A percentile compares a stretch with the other conserved stretches of the same genome.
Conservation (phyloP, 768 basidiomycete genomes). For the Amanita jacksonii region DNA sequence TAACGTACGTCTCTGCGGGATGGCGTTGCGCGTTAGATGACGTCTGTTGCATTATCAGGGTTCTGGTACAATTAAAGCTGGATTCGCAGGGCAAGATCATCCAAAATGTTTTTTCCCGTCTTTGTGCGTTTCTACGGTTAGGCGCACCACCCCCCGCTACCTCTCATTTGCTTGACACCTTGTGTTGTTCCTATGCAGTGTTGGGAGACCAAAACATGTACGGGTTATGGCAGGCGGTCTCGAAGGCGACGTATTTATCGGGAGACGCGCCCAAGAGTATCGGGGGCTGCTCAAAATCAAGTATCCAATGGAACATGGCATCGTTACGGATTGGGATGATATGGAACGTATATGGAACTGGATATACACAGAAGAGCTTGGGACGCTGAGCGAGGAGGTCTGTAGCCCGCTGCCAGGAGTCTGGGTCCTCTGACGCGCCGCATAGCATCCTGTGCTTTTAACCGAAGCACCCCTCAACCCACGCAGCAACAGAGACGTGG, state of each 20-base stretch:
- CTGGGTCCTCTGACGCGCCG: constrained; percentile 12
- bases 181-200: constrained; percentile 34
- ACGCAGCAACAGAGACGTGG: constrained; percentile 89
- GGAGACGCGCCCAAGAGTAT: constrained; percentile 90
- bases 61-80: constrained; percentile 97
- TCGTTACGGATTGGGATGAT: constrained; percentile 99
- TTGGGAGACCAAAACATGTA: constrained; percentile 95
- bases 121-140: constrained; percentile 64
- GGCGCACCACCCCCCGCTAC: constrained; percentile 15
- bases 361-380: constrained; percentile 94
- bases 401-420: constrained; percentile 13
- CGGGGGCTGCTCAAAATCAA: constrained; percentile 94
- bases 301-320: constrained; percentile 99
- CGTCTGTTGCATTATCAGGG: constrained; percentile 47
- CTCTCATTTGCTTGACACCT: constrained; percentile 17
- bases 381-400: constrained; percentile 95
- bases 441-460: constrained; percentile 90
- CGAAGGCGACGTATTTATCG: constrained; percentile 95
- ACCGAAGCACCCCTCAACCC: constrained; percentile 98
- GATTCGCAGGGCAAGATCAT: constrained; percentile 97
- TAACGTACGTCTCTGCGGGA: constrained; percentile 54
- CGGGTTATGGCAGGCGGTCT: constrained; percentile 97
- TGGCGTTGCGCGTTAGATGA: constrained; percentile 9
- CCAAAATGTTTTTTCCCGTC: constrained; percentile 99
- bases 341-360: constrained; percentile 99